Conservation (phyloP, 768 basidiomycete genomes). For the Mrakia frigida region DNA sequence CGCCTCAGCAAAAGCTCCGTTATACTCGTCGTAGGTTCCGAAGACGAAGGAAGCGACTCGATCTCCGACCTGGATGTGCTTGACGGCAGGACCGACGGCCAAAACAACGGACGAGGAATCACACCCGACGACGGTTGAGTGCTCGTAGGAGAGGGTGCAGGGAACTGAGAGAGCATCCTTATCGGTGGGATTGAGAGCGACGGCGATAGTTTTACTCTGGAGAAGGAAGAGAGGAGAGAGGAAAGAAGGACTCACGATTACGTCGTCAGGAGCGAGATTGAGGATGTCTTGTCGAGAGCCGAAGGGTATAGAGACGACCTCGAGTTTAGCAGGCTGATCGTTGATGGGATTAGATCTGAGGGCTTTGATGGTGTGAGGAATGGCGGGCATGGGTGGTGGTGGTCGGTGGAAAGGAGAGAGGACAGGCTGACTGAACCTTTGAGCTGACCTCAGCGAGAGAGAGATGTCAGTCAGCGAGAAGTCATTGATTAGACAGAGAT, state of each 20-base stretch:
- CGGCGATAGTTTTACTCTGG: neutral
- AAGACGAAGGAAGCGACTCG: conserved; percentile 32
- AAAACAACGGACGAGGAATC: neutral
- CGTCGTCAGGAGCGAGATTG: neutral
- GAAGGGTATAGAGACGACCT: neutral
- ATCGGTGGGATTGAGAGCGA: conserved; percentile 10
- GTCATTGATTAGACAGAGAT: too few species aligned
- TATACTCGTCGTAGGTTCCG: neutral
- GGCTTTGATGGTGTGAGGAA: neutral
- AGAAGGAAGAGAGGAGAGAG: neutral
- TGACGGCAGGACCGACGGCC: neutral
- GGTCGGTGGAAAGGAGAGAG: too few species aligned
- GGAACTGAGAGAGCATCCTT: neutral
- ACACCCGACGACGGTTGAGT: neutral
- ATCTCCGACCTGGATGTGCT: conserved; percentile 33
- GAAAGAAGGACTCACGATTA: neutral
- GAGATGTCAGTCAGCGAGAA: too few species aligned
- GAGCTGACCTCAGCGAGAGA: too few species aligned
- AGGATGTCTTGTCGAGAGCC: neutral
- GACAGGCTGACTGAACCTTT: too few species aligned
- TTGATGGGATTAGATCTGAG: neutral
- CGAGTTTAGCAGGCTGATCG: neutral
- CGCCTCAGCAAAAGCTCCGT: conserved; percentile 30
- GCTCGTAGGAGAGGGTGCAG: neutral
- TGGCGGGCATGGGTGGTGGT: neutral